Conservation (phyloP, 2,329 filamentous ascomycete species). For the Fusarium sacchari region DNA sequence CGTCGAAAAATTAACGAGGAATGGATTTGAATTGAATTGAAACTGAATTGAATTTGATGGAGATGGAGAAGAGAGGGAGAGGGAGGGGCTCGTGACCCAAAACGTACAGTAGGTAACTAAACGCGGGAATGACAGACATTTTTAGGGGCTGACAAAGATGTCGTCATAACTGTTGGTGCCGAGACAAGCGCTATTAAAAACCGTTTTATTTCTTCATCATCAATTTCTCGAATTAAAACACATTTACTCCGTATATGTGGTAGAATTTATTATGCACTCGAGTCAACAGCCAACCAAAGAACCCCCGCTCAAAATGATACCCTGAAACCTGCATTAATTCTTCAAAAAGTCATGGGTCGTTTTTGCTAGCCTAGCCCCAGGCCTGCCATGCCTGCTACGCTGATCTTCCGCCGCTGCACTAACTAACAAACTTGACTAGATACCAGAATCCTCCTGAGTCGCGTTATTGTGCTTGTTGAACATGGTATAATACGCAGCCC, state of each 20-base stretch:
- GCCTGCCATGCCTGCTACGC: not conserved
- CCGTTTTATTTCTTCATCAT: not conserved
- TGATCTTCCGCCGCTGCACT: not conserved
- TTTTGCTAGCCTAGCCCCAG: not conserved
- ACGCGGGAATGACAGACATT: not conserved
- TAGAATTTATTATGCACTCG: not conserved
- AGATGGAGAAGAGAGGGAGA: not conserved
- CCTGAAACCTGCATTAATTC: not conserved
- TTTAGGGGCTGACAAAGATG: not conserved
- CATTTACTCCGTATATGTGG: not conserved
- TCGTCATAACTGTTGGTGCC: not conserved
- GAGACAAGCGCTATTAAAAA: not conserved
- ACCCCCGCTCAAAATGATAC: not conserved
- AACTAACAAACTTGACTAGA: not conserved
- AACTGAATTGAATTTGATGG: not conserved
- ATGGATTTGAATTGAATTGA: not conserved
- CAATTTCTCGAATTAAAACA: not conserved
- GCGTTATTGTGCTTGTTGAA: constrained; percentile 19
- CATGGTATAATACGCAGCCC: constrained; percentile 20
- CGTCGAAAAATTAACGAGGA: not conserved
- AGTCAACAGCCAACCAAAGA: not conserved
- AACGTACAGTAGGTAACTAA: not conserved
- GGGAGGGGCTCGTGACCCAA: not conserved
- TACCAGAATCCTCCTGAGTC: constrained; percentile 15
- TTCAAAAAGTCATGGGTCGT: not conserved